Percentiles rank a stretch among this genome's conserved stretches.
phyloP scores from a whole-genome alignment of 495 filamentous ascomycete genomes.

The Cercophora newfieldiana region DNA sequence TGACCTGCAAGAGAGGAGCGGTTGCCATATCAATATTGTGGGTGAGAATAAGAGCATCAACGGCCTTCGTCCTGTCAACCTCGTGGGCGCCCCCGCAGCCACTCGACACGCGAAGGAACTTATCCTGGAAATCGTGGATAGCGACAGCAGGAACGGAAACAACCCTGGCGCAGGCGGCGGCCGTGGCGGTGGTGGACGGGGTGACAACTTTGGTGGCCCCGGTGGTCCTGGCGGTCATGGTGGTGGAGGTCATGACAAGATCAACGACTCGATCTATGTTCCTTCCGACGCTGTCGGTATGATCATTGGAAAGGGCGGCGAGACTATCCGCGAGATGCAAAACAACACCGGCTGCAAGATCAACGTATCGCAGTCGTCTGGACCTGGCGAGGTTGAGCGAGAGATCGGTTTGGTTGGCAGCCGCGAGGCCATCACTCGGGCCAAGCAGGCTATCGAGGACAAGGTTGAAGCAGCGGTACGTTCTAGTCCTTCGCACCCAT shows the following conservation, averaged over 20 bases:
- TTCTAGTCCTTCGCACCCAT: slow-evolving; percentile 5
- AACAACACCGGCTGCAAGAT: slow-evolving; percentile 81
- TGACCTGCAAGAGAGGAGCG: slow-evolving; percentile 82
- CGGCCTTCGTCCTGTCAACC: slow-evolving; percentile 78
- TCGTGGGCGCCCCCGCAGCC: slow-evolving; percentile 70
- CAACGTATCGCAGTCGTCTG: slow-evolving; percentile 74
- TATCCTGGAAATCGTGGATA: slow-evolving; percentile 86
- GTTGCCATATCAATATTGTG: slow-evolving; percentile 86
- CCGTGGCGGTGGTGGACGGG: slow-evolving; percentile 39
- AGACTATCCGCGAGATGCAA: slow-evolving; percentile 87
- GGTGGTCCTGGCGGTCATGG: slow-evolving; percentile 34
- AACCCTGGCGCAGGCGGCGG: slow-evolving; percentile 23
- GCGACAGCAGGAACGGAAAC: slow-evolving; percentile 64
- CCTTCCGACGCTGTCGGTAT: slow-evolving; percentile 86
- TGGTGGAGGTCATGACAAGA: slow-evolving; percentile 54
- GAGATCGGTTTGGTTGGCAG: slow-evolving; percentile 78
- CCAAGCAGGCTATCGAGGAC: slow-evolving; percentile 76
- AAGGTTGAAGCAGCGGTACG: slow-evolving; percentile 83
- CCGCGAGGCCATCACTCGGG: slow-evolving; percentile 67
- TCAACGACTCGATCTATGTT: slow-evolving; percentile 76
- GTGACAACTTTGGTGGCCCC: slow-evolving; percentile 38
- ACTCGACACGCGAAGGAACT: slow-evolving; percentile 70
- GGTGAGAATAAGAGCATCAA: slow-evolving; percentile 83
- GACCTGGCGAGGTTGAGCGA: slow-evolving; percentile 67
- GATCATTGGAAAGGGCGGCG: slow-evolving; percentile 87